Conservation (phyloP, 495 filamentous ascomycete species). For the Antarctomyces pellizariae region DNA sequence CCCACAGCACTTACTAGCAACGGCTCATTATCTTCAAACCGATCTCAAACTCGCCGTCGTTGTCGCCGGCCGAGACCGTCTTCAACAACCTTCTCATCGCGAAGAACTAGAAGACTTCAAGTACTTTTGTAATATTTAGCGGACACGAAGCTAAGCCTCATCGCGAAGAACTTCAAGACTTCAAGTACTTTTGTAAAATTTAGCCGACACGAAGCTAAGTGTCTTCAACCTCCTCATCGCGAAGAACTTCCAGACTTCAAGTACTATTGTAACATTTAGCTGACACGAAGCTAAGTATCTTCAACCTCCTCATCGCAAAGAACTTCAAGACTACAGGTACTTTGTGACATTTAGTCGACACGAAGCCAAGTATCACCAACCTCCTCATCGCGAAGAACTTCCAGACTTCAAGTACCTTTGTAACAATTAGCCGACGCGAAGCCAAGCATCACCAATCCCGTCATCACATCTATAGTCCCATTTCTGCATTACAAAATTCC, state of each 20-base stretch:
- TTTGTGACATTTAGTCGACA: neutral
- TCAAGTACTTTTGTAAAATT: neutral
- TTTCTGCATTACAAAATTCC: too few species aligned
- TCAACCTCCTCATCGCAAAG: neutral
- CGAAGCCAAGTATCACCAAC: neutral
- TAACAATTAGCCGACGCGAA: neutral
- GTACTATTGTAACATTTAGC: neutral
- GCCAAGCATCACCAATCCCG: too few species aligned
- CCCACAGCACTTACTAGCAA: too few species aligned
- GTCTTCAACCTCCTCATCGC: neutral
- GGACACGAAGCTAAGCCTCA: neutral
- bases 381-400: neutral
- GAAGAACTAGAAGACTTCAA: neutral
- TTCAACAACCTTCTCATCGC: neutral
- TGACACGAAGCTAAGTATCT: neutral
- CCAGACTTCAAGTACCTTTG: neutral
- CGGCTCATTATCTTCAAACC: neutral
- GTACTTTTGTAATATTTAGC: neutral
- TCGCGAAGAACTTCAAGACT: neutral
- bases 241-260: neutral
- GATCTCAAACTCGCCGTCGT: neutral
- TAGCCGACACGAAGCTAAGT: neutral
- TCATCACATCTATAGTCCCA: too few species aligned
- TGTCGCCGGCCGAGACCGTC: neutral
- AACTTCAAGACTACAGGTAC: conserved; percentile 1